Conservation (phyloP, 495 filamentous ascomycete genomes). For the Elaphomyces granulatus region DNA sequence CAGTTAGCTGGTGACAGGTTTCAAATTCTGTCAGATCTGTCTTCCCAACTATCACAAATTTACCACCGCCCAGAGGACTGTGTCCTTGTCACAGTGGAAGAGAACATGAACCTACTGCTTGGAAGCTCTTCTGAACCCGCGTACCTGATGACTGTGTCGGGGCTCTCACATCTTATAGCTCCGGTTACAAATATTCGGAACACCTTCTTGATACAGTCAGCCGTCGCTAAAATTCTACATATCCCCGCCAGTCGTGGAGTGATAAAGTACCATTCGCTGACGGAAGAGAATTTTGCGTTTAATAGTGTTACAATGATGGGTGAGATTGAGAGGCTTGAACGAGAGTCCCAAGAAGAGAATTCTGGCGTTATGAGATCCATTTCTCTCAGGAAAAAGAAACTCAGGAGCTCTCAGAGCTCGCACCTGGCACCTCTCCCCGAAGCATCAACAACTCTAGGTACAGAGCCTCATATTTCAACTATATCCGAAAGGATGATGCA, state of each 20-base stretch:
- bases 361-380: slow-evolving; percentile 20
- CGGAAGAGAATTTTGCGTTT: slow-evolving; percentile 57
- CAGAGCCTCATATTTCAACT: not conserved
- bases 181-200: slow-evolving; percentile 74
- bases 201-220: slow-evolving; percentile 54
- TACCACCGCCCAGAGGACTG: slow-evolving; percentile 57
- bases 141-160: slow-evolving; percentile 65
- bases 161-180: slow-evolving; percentile 51
- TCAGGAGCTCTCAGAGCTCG: slow-evolving; percentile 17
- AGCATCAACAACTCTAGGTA: slow-evolving; percentile 1
- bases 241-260: slow-evolving; percentile 50
- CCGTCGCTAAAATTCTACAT: slow-evolving; percentile 51
- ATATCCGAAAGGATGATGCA: not conserved
- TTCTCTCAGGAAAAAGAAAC: slow-evolving; percentile 22
- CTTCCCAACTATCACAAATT: slow-evolving; percentile 51
- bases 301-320: slow-evolving; percentile 52
- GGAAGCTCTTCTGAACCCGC: slow-evolving; percentile 62
- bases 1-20: slow-evolving; percentile 10
- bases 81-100: slow-evolving; percentile 57
- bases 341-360: slow-evolving; percentile 20
- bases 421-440: slow-evolving; percentile 2
- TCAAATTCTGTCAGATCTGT: slow-evolving; percentile 53
- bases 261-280: slow-evolving; percentile 51
- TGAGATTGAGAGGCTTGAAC: slow-evolving; percentile 49
- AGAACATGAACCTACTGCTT: slow-evolving; percentile 62